Evolutionary conservation across 768 basidiomycete species (phyloP).

Genomic region (Boletales sp.): DNA sequence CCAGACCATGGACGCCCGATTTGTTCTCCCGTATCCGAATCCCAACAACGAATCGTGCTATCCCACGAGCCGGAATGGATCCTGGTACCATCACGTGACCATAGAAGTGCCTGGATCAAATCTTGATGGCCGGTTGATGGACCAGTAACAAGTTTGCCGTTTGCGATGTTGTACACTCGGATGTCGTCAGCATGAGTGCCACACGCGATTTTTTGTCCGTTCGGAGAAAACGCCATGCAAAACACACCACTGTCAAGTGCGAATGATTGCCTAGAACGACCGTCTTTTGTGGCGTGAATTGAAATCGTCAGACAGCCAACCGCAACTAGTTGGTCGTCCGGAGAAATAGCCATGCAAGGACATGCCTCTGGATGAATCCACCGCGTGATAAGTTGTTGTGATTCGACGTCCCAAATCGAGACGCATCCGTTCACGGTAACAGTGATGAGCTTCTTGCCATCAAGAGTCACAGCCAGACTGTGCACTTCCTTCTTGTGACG

Average conservation of each 20-base stretch:
- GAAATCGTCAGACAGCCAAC: not conserved
- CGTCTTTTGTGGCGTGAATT: not conserved
- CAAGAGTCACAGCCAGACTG: not conserved
- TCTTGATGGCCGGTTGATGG: not conserved
- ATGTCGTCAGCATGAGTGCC: not conserved
- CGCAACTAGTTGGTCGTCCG: slow-evolving; percentile 1
- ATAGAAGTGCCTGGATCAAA: not conserved
- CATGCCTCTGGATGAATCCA: not conserved
- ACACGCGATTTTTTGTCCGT: not conserved
- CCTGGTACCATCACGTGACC: slow-evolving; percentile 3
- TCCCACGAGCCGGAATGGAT: not conserved
- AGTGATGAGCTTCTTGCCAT: not conserved
- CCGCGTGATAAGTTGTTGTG: not conserved
- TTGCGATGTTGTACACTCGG: not conserved
- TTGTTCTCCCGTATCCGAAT: not conserved
- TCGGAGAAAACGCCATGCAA: not conserved
- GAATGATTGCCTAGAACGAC: not conserved
- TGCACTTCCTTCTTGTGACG: not conserved
- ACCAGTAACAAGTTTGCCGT: not conserved
- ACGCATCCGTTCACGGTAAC: not conserved
- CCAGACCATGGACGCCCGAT: too few relatives aligned
- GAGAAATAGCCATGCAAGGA: not conserved
- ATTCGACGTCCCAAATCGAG: not conserved
- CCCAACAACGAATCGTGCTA: not conserved
- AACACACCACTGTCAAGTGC: not conserved